Conservation (phyloP, 306 rosid genomes). For the Fagus crenata region DNA sequence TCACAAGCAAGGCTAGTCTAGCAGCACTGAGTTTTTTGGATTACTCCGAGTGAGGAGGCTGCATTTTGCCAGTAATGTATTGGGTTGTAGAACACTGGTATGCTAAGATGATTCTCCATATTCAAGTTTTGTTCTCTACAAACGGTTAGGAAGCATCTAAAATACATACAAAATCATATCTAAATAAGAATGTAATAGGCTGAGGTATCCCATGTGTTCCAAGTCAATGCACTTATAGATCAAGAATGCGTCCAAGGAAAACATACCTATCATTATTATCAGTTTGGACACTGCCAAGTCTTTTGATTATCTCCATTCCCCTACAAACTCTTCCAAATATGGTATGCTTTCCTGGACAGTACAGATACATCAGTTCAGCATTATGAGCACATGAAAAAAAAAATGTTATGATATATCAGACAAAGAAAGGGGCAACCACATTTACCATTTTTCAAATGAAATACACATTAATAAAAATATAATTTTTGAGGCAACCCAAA, state of each 20-base stretch:
- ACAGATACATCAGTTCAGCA: constrained; percentile 29
- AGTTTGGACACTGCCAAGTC: constrained; percentile 96
- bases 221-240: neutral
- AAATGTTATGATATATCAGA: constrained; percentile 7
- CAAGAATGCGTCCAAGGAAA: constrained; percentile 7
- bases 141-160: neutral
- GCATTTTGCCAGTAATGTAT: neutral
- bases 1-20: neutral
- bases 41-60: neutral
- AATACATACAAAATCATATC: neutral
- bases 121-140: neutral
- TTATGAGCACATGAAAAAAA: constrained; percentile 18
- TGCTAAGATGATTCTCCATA: neutral
- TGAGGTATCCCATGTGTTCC: neutral
- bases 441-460: constrained; percentile 6
- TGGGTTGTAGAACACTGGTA: neutral
- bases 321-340: constrained; percentile 83
- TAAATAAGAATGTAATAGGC: constrained; percentile 6
- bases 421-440: constrained; percentile 8
- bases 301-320: constrained; percentile 95
- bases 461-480: neutral
- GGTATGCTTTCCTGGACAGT: constrained; percentile 82
- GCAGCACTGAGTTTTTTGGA: neutral
- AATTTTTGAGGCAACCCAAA: neutral
- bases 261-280: constrained; percentile 89